Conservation (phyloP, 495 filamentous ascomycete genomes). For the Thozetella sp. region DNA sequence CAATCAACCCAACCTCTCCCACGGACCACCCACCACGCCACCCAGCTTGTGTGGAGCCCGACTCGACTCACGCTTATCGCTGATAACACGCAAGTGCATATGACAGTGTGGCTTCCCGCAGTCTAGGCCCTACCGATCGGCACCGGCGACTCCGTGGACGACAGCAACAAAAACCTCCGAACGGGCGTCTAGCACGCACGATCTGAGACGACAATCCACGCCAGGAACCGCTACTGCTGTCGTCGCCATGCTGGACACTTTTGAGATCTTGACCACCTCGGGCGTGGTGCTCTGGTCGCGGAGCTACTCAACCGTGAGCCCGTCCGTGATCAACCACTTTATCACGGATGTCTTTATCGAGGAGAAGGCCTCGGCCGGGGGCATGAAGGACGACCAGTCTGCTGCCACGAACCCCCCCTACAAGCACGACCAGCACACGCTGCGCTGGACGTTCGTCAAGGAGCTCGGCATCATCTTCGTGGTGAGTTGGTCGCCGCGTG, state of each 20-base stretch:
- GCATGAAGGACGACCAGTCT: slow-evolving; percentile 57
- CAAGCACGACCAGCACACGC: slow-evolving; percentile 89
- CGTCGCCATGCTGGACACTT: slow-evolving; percentile 81
- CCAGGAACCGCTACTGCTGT: neutral
- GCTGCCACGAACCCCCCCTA: slow-evolving; percentile 69
- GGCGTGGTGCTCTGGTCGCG: slow-evolving; percentile 97
- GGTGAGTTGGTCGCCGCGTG: slow-evolving; percentile 53
- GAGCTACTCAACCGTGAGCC: slow-evolving; percentile 76
- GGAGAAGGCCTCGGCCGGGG: slow-evolving; percentile 68
- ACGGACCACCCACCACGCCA: slow-evolving; percentile 2
- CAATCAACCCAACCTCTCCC: neutral
- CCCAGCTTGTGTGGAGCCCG: slow-evolving; percentile 7
- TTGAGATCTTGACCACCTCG: slow-evolving; percentile 94
- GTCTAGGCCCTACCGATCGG: slow-evolving; percentile 6
- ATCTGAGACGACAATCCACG: neutral
- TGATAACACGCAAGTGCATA: neutral
- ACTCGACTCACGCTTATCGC: neutral
- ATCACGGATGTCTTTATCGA: slow-evolving; percentile 98
- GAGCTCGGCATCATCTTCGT: slow-evolving; percentile 95
- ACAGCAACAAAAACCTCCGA: neutral
- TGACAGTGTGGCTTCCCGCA: slow-evolving; percentile 8
- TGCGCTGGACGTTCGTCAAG: slow-evolving; percentile 92
- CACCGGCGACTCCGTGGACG: neutral
- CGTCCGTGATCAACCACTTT: slow-evolving; percentile 87
- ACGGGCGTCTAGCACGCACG: neutral